Percentiles rank a stretch among this genome's conserved stretches.
Evolutionary conservation across 257 asterid species (phyloP).

Genomic region (Plantago elongata): DNA sequence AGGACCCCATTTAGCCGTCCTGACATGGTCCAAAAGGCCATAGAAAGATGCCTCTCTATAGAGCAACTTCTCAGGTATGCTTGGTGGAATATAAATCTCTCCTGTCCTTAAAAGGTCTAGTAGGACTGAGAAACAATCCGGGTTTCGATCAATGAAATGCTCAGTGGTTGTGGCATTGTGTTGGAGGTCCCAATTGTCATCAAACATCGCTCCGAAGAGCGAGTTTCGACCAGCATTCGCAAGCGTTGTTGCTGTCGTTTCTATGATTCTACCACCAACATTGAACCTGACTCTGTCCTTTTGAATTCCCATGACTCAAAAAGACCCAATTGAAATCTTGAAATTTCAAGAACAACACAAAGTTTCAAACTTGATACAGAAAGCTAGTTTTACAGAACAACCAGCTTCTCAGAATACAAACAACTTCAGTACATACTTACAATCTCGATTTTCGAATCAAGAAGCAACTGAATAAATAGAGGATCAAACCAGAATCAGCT

Average conservation of each 20-base stretch:
- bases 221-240: slow-evolving; percentile 89
- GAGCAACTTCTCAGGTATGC: slow-evolving; percentile 55
- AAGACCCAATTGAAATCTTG: not conserved
- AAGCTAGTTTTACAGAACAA: not conserved
- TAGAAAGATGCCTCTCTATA: slow-evolving; percentile 73
- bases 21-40: slow-evolving; percentile 67
- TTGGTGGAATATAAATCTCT: slow-evolving; percentile 64
- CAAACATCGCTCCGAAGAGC: slow-evolving; percentile 84
- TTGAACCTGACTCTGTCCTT: slow-evolving; percentile 70
- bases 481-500: not conserved
- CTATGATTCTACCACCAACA: slow-evolving; percentile 78
- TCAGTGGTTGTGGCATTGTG: slow-evolving; percentile 39
- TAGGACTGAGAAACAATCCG: slow-evolving; percentile 73
- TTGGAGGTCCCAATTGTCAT: slow-evolving; percentile 67
- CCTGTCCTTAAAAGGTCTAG: slow-evolving; percentile 89
- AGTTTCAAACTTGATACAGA: not conserved
- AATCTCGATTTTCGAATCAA: not conserved
- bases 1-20: slow-evolving; percentile 81
- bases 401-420: not conserved
- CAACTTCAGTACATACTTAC: slow-evolving; percentile 13
- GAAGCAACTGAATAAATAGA: too few relatives aligned
- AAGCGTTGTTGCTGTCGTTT: slow-evolving; percentile 79
- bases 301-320: slow-evolving; percentile 63
- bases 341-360: not conserved
- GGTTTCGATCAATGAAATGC: slow-evolving; percentile 84